Conservation (phyloP, 805 yeast genomes). For the Schwanniomyces sp. region DNA sequence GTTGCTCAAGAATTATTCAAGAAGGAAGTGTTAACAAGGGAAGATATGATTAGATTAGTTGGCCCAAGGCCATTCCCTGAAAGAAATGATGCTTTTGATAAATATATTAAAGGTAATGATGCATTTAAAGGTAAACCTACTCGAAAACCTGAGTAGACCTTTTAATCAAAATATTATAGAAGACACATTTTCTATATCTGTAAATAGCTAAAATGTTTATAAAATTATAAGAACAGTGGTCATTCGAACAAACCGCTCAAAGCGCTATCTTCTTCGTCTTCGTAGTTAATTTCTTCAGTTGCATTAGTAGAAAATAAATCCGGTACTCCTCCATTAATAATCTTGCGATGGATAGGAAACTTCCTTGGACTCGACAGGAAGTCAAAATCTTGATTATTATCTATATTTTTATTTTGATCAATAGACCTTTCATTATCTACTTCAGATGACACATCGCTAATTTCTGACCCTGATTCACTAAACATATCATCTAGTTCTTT, state of each 20-base stretch:
- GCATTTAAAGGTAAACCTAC: conserved; percentile 38
- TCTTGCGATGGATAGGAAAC: background rate
- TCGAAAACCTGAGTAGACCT: conserved; percentile 7
- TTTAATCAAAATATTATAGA: conserved; percentile 12
- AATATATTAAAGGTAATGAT: conserved; percentile 61
- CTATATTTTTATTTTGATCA: too few relatives aligned
- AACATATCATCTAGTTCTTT: conserved; percentile 6
- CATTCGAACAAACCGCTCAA: background rate
- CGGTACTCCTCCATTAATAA: background rate
- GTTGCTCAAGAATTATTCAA: conserved; percentile 72
- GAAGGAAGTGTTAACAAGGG: conserved; percentile 80
- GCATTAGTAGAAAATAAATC: background rate
- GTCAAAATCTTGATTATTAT: too few relatives aligned
- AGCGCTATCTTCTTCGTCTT: background rate
- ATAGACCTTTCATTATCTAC: background rate
- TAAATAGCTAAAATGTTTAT: conserved; percentile 5
- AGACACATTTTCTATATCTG: conserved; percentile 1
- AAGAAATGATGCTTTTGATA: conserved; percentile 85
- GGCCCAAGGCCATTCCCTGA: conserved; percentile 81
- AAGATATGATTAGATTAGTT: conserved; percentile 72
- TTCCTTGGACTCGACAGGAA: background rate
- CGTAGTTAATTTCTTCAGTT: background rate
- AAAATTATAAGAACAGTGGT: background rate
- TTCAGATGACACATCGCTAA: background rate
- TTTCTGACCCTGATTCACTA: conserved; percentile 3